A percentile compares a stretch with the other conserved stretches of the same genome.
phyloP scores from a whole-genome alignment of 2,329 filamentous ascomycete species.

The Fusarium decemcellulare region DNA sequence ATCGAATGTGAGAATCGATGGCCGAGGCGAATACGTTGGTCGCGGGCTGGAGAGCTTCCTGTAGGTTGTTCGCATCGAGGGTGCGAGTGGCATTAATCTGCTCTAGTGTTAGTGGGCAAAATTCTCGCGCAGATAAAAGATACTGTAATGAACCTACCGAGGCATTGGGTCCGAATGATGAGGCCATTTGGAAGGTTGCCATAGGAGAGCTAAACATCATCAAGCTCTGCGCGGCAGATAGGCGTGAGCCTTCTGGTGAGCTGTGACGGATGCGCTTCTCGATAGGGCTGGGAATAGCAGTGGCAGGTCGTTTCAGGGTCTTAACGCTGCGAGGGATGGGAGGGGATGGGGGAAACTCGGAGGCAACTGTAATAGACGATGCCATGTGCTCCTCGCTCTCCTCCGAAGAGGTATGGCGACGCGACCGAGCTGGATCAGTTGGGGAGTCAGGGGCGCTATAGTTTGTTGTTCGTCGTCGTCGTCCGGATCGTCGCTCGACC shows the following conservation, averaged over 20 bases:
- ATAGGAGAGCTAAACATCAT: constrained; percentile 50
- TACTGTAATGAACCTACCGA: constrained; percentile 28
- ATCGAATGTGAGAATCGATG: constrained; percentile 42
- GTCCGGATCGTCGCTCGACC: constrained; percentile 40
- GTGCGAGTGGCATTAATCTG: constrained; percentile 38
- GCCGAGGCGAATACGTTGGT: constrained; percentile 36
- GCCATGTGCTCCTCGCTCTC: constrained; percentile 46
- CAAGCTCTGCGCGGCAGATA: constrained; percentile 46
- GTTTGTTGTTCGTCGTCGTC: constrained; percentile 38
- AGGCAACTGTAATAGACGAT: constrained; percentile 46
- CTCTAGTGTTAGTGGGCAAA: constrained; percentile 2
- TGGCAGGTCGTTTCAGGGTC: constrained; percentile 39
- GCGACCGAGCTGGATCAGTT: constrained; percentile 32
- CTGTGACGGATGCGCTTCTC: constrained; percentile 45
- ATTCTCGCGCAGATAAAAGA: neutral
- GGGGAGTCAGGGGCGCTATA: constrained; percentile 40
- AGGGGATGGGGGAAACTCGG: constrained; percentile 44
- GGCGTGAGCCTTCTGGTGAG: constrained; percentile 46
- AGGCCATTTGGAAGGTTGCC: constrained; percentile 47
- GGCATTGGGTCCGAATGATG: constrained; percentile 33
- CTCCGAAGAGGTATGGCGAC: constrained; percentile 38
- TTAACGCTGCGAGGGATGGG: constrained; percentile 42
- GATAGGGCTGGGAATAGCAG: constrained; percentile 35
- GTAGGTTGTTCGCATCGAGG: constrained; percentile 37
- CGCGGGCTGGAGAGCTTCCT: constrained; percentile 43